A percentile compares a stretch with the other conserved stretches of the same genome.
Conservation (phyloP, 2,329 filamentous ascomycete species). For the Tricladium varicosporioides region DNA sequence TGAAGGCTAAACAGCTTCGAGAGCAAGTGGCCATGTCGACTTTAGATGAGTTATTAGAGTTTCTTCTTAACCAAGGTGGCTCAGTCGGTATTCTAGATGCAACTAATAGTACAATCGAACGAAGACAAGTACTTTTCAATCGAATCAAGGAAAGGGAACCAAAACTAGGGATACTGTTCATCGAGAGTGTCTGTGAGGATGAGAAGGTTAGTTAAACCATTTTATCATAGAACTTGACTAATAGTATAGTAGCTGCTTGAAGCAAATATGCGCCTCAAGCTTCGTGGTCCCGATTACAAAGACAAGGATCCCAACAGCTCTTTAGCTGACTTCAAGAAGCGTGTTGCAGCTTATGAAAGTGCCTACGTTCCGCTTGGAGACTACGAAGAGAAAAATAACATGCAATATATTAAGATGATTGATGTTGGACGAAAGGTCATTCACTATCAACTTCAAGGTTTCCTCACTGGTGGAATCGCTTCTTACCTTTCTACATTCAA, state of each 20-base stretch:
- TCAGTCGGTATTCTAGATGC: slow-evolving; percentile 95
- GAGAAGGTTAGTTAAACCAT: slow-evolving; percentile 48
- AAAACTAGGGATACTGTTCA: slow-evolving; percentile 86
- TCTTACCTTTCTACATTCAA: slow-evolving; percentile 98
- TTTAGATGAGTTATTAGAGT: slow-evolving; percentile 86
- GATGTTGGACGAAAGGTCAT: slow-evolving; percentile 95
- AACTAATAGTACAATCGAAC: slow-evolving; percentile 90
- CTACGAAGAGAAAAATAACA: slow-evolving; percentile 84
- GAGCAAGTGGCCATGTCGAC: slow-evolving; percentile 93
- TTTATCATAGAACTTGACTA: slow-evolving; percentile 4
- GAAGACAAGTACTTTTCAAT: slow-evolving; percentile 79
- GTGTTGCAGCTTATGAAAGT: slow-evolving; percentile 90
- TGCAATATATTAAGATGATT: slow-evolving; percentile 95
- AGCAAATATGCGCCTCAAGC: slow-evolving; percentile 94
- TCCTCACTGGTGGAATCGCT: slow-evolving; percentile 86
- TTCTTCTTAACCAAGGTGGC: slow-evolving; percentile 77
- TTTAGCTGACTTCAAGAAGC: slow-evolving; percentile 86
- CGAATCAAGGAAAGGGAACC: slow-evolving; percentile 81
- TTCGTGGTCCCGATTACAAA: slow-evolving; percentile 93
- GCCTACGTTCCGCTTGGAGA: slow-evolving; percentile 88
- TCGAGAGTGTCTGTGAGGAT: slow-evolving; percentile 92
- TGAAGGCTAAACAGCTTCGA: slow-evolving; percentile 74
- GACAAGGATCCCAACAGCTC: slow-evolving; percentile 87
- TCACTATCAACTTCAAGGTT: slow-evolving; percentile 85
- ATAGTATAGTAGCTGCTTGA: slow-evolving; percentile 62